Base-by-base conservation (phyloP, 768 basidiomycete genomes). In the Daedalea quercina region DNA sequence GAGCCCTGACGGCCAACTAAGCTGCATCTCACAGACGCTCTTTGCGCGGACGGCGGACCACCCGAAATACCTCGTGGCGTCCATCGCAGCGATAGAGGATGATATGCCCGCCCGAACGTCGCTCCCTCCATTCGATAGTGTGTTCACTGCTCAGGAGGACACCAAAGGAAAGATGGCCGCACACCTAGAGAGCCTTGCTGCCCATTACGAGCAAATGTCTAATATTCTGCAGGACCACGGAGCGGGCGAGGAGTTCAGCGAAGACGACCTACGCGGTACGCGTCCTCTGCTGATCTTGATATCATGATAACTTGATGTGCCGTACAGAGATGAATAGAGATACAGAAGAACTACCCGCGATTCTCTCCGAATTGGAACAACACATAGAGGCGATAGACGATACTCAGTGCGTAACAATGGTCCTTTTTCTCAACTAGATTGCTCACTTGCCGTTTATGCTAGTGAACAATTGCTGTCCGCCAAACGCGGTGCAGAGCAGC, bases 141-240 rank as follows among this genome's bases (percentile, higher is more conserved):
- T 79, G 9, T 58, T 85, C n/a, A 64, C 67, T 3, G 69, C 68
- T 0, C 88, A 90, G 59, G 86, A 85, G 57, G 65, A 62, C 19
- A 75, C 75, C 19, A 78, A 79, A 28, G 73, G 72, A 0, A 69
- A 72, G n/a, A 90, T 92, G 90, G 90, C 90, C 1, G 65, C 70
- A 23, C 80, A 84, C 47, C 66, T 93, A 9, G 87, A 89, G 60
- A 83, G 80, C 59, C 70, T 93, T 31, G 78, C 83, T 1, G 74
- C 75, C 1, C 90, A 93, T 64, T 92, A 85, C 57, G 84, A 84
- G 22, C 81, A 88, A 56, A 91, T 93, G 85, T 79, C 77, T 1
- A 68, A 70, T 53, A 85, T 86, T 0, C 63, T 88, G 54, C 76
- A 77, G 46, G 84, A 86, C 22, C 79, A 73, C 43, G 87, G 90